Conservation (phyloP, 192 early-diverging fungal genomes). For the Rhizophlyctis rosea region DNA sequence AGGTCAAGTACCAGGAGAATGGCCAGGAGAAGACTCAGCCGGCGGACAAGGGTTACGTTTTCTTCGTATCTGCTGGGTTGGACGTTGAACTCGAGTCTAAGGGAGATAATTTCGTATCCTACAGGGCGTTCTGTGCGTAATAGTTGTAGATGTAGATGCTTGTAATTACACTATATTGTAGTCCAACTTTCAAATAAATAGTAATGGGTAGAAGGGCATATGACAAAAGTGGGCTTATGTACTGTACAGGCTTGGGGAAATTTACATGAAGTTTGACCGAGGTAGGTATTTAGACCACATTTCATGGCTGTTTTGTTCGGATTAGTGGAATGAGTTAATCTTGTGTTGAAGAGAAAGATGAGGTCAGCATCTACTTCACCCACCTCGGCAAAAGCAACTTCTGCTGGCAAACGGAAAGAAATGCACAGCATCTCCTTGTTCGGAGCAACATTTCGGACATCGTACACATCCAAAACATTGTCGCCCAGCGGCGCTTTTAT, state of each 20-base stretch:
- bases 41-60: conserved; percentile 68
- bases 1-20: not conserved
- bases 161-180: too few species aligned
- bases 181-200: too few species aligned
- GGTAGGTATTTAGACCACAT: too few species aligned
- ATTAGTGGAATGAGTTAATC: too few species aligned
- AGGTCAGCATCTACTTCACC: too few species aligned
- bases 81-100: conserved; percentile 42
- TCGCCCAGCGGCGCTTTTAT: conserved; percentile 46
- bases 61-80: conserved; percentile 69
- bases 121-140: conserved; percentile 49
- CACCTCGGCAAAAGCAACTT: conserved; percentile 71
- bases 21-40: conserved; percentile 17
- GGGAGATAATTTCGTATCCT: conserved; percentile 29
- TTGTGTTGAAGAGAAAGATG: too few species aligned
- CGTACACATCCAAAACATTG: conserved; percentile 56
- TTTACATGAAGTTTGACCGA: too few species aligned
- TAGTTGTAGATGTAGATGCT: too few species aligned
- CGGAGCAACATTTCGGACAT: conserved; percentile 93
- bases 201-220: too few species aligned
- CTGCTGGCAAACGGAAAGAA: conserved; percentile 73
- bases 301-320: too few species aligned
- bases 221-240: too few species aligned
- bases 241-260: too few species aligned
- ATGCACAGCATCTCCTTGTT: conserved; percentile 99